Conservation (phyloP, 768 basidiomycete genomes). For the Kondoa malvinella region DNA sequence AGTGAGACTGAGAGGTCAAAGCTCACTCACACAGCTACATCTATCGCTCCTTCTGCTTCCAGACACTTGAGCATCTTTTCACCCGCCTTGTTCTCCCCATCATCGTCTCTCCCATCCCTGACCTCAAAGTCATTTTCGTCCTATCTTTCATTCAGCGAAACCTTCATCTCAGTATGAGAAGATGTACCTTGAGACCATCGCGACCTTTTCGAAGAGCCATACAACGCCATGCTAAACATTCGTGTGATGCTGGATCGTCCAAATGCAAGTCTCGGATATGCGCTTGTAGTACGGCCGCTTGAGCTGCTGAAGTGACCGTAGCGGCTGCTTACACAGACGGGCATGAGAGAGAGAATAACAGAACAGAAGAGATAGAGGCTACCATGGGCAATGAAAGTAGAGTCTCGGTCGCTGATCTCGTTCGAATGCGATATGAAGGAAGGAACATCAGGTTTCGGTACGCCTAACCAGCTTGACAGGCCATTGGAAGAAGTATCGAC, state of each 20-base stretch:
- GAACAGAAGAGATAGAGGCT: background rate
- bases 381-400: slow-evolving; percentile 2
- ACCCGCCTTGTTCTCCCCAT: slow-evolving; percentile 1
- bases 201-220: background rate
- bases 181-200: background rate
- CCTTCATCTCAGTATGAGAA: no score
- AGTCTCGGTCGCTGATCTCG: background rate
- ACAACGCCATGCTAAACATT: background rate
- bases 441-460: background rate
- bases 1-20: background rate
- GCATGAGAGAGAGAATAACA: background rate
- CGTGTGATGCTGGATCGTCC: slow-evolving; percentile 2
- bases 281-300: background rate
- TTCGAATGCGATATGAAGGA: background rate
- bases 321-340: background rate
- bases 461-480: background rate
- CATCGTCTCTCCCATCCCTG: background rate
- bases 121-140: background rate
- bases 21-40: background rate
- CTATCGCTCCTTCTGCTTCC: background rate
- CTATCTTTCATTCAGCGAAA: background rate
- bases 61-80: background rate
- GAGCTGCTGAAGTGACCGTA: background rate
- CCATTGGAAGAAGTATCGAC: background rate
- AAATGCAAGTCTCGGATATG: background rate